phyloP scores from a whole-genome alignment of 805 yeast species.

The Yarrowia hollandica region DNA sequence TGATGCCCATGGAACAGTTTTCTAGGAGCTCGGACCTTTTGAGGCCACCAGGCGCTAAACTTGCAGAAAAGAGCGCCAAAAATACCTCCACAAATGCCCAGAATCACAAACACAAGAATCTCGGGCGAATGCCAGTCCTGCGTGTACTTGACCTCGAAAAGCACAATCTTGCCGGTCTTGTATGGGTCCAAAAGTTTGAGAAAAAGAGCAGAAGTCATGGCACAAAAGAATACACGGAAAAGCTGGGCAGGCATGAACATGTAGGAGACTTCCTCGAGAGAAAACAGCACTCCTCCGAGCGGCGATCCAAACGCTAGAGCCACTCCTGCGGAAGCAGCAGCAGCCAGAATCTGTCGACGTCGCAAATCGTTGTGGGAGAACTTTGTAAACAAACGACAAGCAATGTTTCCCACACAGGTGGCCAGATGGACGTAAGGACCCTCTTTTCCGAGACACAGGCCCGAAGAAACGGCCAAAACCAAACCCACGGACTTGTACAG shows the following conservation, averaged over 20 bases:
- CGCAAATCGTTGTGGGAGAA: constrained; percentile 52
- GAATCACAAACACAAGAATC: constrained; percentile 47
- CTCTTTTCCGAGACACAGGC: constrained; percentile 58
- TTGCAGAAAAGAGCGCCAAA: constrained; percentile 54
- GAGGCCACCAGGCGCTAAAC: constrained; percentile 47
- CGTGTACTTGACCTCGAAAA: constrained; percentile 52
- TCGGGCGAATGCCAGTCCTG: constrained; percentile 57
- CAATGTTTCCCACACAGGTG: constrained; percentile 57
- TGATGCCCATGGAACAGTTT: constrained; percentile 46
- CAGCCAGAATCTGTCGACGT: constrained; percentile 55
- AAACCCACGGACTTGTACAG: constrained; percentile 51
- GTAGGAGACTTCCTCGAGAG: constrained; percentile 58
- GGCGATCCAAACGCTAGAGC: constrained; percentile 64
- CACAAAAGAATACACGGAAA: constrained; percentile 57
- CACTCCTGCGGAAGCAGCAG: constrained; percentile 60
- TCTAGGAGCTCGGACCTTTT: constrained; percentile 32
- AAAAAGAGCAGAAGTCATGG: constrained; percentile 54
- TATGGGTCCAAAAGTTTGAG: constrained; percentile 57
- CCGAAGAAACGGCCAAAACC: constrained; percentile 57
- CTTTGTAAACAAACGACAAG: constrained; percentile 49
- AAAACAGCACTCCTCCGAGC: constrained; percentile 58
- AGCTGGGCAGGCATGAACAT: constrained; percentile 56
- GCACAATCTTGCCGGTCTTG: constrained; percentile 59
- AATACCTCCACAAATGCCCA: constrained; percentile 56
- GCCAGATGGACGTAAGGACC: constrained; percentile 65